A percentile compares a stretch with the other conserved stretches of the same genome.
Evolutionary conservation across 495 filamentous ascomycete genomes (phyloP).

Genomic region (Aspergillus diversus): DNA sequence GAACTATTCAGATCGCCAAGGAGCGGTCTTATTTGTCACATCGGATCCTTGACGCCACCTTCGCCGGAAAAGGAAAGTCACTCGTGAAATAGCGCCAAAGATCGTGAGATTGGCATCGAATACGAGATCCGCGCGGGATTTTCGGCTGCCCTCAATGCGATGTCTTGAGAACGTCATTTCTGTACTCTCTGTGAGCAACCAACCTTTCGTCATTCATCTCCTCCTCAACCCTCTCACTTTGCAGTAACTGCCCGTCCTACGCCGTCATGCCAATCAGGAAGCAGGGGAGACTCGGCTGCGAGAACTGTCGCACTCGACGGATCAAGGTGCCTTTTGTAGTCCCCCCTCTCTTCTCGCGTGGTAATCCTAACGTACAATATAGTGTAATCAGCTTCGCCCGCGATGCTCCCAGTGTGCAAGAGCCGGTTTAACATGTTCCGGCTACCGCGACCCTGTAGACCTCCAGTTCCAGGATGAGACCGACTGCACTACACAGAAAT

Average conservation of each 20-base stretch:
- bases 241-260: background rate
- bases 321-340: background rate
- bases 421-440: conserved; percentile 2
- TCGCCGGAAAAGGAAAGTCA: conserved; percentile 1
- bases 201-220: background rate
- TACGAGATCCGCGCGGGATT: background rate
- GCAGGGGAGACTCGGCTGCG: background rate
- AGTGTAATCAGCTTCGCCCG: conserved; percentile 11
- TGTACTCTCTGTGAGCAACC: background rate
- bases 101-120: background rate
- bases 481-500: background rate
- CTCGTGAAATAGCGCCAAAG: conserved; percentile 1
- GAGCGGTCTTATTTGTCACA: too few relatives aligned
- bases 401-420: conserved; percentile 11
- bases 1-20: too few relatives aligned
- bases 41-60: too few relatives aligned
- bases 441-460: conserved; percentile 4
- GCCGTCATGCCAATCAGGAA: conserved; percentile 1
- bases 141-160: background rate
- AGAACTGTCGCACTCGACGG: conserved; percentile 10
- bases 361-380: background rate
- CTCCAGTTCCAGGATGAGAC: conserved; percentile 9
- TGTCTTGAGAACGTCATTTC: background rate
- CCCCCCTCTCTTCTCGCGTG: background rate
- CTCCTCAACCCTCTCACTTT: background rate